Evolutionary conservation across 352 stramenopile species (phyloP).

Genomic region (Globisporangium parvum): DNA sequence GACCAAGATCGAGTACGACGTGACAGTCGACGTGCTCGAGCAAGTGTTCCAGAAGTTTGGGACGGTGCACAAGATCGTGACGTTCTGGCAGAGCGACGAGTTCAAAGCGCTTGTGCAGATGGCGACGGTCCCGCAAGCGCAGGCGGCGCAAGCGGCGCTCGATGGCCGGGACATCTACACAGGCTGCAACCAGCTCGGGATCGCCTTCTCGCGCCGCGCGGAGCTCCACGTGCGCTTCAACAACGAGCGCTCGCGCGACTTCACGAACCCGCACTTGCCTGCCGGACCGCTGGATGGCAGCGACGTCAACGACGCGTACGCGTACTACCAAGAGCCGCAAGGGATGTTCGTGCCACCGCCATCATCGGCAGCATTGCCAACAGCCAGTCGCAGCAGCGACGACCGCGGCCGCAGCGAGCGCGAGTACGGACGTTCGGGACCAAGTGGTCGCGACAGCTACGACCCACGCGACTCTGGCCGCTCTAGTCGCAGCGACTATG

Average conservation of each 20-base stretch:
- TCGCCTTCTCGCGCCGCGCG: slow-evolving; percentile 67
- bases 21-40: slow-evolving; percentile 75
- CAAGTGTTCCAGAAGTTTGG: slow-evolving; percentile 85
- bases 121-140: slow-evolving; percentile 64
- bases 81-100: slow-evolving; percentile 78
- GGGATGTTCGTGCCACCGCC: not conserved
- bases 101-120: slow-evolving; percentile 81
- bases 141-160: slow-evolving; percentile 59
- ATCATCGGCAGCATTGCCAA: not conserved
- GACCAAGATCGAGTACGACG: slow-evolving; percentile 80
- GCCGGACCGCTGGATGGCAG: slow-evolving; percentile 16
- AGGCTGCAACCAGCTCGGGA: slow-evolving; percentile 76
- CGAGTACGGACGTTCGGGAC: not conserved
- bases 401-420: not conserved
- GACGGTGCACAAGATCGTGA: slow-evolving; percentile 77
- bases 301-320: not conserved
- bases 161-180: slow-evolving; percentile 84
- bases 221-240: slow-evolving; percentile 76
- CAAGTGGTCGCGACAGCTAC: slow-evolving; percentile 2
- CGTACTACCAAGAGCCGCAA: not conserved
- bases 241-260: slow-evolving; percentile 67
- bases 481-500: not conserved
- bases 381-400: not conserved
- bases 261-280: slow-evolving; percentile 69
- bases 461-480: slow-evolving; percentile 1